These are phyloP conservation scores for Clausena lansium DNA, from an alignment of 345 rosid genomes.

Conservation along the genomic window DNA sequence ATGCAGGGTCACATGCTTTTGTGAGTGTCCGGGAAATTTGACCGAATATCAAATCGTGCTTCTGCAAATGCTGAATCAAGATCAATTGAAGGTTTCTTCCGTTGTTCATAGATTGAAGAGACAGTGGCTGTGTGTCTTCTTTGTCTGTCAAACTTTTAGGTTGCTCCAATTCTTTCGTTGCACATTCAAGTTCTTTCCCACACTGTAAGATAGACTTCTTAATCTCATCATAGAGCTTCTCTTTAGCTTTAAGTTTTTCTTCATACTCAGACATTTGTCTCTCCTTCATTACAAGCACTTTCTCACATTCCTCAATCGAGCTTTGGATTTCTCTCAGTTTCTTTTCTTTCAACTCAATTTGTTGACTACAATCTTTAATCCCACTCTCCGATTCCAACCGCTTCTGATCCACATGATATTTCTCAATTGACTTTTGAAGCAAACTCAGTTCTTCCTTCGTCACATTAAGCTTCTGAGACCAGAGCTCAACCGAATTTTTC, in stretches of 20 bases:
- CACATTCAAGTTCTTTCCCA: background rate
- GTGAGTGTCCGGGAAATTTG: conserved; percentile 27
- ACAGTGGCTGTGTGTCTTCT: background rate
- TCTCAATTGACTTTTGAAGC: background rate
- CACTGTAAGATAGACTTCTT: conserved; percentile 7
- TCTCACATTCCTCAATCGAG: background rate
- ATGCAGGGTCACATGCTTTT: conserved; percentile 49
- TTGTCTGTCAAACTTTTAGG: background rate
- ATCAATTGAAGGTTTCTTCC: conserved; percentile 48
- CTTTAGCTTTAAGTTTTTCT: conserved; percentile 13
- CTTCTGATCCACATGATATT: background rate
- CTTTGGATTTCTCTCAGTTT: conserved; percentile 4
- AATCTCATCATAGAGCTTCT: conserved; percentile 11
- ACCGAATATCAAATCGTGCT: conserved; percentile 24
- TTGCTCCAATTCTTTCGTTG: background rate
- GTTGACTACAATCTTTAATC: background rate
- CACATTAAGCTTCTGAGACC: conserved; percentile 5
- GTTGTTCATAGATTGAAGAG: conserved; percentile 18
- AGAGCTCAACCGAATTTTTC: background rate
- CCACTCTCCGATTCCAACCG: conserved; percentile 2
- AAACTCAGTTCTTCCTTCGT: conserved; percentile 8
- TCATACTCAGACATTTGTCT: conserved; percentile 2
- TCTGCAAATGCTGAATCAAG: conserved; percentile 41
- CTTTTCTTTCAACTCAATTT: conserved; percentile 18
- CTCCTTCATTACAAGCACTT: conserved; percentile 7